Percentiles rank a stretch among this genome's conserved stretches.
Evolutionary conservation across 2,329 filamentous ascomycete genomes (phyloP).

Genomic region (Lomentospora prolificans): DNA sequence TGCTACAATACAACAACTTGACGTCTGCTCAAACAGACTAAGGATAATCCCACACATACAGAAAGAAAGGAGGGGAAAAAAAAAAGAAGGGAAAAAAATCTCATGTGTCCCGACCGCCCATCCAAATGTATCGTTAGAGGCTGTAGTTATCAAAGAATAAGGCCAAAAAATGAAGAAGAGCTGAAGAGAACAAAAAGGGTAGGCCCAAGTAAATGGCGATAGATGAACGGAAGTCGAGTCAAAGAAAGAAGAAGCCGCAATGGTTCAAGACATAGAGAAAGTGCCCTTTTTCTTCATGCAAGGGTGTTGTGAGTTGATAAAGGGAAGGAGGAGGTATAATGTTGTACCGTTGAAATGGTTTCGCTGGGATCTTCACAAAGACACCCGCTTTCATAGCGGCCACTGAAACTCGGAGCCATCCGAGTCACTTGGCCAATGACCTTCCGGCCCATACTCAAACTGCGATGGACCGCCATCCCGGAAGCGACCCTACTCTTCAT

Average conservation of each 20-base stretch:
- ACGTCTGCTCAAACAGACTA: too few relatives aligned
- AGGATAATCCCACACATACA: too few relatives aligned
- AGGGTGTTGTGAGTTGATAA: slow-evolving; percentile 6
- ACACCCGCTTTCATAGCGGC: background rate
- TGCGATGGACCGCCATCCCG: slow-evolving; percentile 15
- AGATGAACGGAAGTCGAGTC: background rate
- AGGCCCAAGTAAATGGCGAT: slow-evolving; percentile 4
- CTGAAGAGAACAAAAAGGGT: slow-evolving; percentile 1
- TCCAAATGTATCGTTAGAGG: background rate
- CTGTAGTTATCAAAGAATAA: too few relatives aligned
- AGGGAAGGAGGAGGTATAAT: background rate
- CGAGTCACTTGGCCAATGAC: slow-evolving; percentile 14
- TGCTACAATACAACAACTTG: too few relatives aligned
- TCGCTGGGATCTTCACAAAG: background rate
- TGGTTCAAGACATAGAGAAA: slow-evolving; percentile 8
- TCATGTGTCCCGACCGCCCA: too few relatives aligned
- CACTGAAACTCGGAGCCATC: slow-evolving; percentile 4
- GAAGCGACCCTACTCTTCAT: slow-evolving; percentile 40
- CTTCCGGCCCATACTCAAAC: slow-evolving; percentile 18
- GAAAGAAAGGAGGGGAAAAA: too few relatives aligned
- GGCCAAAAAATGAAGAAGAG: background rate
- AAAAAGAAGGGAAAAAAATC: slow-evolving; percentile 8
- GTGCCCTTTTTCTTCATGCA: background rate
- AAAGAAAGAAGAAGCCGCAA: slow-evolving; percentile 6
- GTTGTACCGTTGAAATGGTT: background rate